Evolutionary conservation across 495 filamentous ascomycete genomes (phyloP).

Genomic region (Penicillium ucsense): DNA sequence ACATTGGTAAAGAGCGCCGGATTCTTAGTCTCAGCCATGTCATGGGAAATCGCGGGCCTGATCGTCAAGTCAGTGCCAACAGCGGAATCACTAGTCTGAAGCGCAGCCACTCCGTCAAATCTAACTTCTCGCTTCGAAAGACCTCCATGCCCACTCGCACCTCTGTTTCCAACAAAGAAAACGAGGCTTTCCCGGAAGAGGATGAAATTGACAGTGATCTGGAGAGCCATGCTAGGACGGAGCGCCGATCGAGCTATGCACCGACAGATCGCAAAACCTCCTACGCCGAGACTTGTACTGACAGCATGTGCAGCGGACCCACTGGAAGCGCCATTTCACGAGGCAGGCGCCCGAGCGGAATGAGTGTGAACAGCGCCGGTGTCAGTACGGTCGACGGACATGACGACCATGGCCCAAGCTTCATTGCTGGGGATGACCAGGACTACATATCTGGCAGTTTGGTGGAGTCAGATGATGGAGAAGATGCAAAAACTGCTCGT

Average conservation of each 20-base stretch:
- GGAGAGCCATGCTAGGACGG: conserved; percentile 42
- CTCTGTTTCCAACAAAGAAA: conserved; percentile 49
- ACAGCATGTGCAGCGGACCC: conserved; percentile 38
- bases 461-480: conserved; percentile 4
- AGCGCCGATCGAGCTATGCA: conserved; percentile 43
- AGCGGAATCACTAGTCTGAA: conserved; percentile 44
- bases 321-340: conserved; percentile 40
- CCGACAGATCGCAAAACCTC: conserved; percentile 15
- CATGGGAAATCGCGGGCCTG: conserved; percentile 57
- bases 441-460: not conserved
- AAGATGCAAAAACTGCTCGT: conserved; percentile 11
- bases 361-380: conserved; percentile 28
- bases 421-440: not conserved
- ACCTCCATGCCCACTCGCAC: conserved; percentile 58
- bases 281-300: conserved; percentile 38
- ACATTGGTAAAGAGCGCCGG: conserved; percentile 47
- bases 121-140: conserved; percentile 55
- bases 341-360: conserved; percentile 42
- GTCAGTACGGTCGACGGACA: conserved; percentile 9
- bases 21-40: conserved; percentile 88
- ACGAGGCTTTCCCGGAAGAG: conserved; percentile 47
- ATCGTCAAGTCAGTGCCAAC: conserved; percentile 42
- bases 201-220: conserved; percentile 36
- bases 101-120: conserved; percentile 65
- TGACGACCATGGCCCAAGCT: not conserved